phyloP scores from a whole-genome alignment of 805 yeast species.

The Lipomyces kockii region DNA sequence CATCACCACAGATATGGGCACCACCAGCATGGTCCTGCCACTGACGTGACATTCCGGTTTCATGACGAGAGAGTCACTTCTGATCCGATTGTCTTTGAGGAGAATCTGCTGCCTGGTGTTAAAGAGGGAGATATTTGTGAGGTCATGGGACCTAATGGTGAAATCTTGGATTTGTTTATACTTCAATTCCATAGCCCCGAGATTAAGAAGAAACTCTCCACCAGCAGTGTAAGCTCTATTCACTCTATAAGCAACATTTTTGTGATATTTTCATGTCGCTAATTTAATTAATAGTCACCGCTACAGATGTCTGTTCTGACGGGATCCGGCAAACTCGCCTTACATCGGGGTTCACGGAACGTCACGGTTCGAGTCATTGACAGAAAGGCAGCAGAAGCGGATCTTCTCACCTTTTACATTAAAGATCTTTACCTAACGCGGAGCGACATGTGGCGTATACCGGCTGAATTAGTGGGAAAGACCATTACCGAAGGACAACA shows the following conservation, averaged over 20 bases:
- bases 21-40: conserved; percentile 1
- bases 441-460: conserved; percentile 90
- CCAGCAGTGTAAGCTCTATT: conserved; percentile 15
- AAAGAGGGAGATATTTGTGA: conserved; percentile 71
- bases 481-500: conserved; percentile 73
- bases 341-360: conserved; percentile 25
- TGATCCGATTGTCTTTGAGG: conserved; percentile 63
- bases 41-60: conserved; percentile 41
- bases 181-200: conserved; percentile 24
- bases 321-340: conserved; percentile 29
- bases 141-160: conserved; percentile 35
- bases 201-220: conserved; percentile 23
- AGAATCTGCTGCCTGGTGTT: conserved; percentile 59
- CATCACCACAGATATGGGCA: neutral
- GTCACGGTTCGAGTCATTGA: conserved; percentile 26
- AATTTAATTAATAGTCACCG: conserved; percentile 6
- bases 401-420: conserved; percentile 77
- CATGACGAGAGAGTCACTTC: conserved; percentile 66
- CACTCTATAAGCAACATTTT: neutral
- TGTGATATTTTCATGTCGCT: neutral
- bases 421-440: conserved; percentile 81
- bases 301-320: conserved; percentile 33
- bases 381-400: conserved; percentile 51
- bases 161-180: conserved; percentile 25
- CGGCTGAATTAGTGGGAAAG: conserved; percentile 61